Conservation (phyloP, 192 early-diverging fungal species). For the Cladochytrium replicatum region DNA sequence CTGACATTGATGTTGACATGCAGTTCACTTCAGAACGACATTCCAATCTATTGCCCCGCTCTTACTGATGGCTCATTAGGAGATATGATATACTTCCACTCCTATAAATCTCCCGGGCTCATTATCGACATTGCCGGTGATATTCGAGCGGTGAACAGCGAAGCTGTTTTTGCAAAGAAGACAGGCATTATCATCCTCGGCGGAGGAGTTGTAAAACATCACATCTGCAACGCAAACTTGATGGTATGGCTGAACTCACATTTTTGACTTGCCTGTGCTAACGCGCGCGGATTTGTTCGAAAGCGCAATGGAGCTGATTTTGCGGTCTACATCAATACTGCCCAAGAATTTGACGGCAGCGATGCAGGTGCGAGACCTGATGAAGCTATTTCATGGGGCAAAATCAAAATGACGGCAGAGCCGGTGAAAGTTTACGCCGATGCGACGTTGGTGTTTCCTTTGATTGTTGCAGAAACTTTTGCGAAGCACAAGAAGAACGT, state of each 20-base stretch:
- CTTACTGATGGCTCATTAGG: conserved; percentile 95
- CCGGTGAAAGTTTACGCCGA: conserved; percentile 92
- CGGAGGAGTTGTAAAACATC: conserved; percentile 95
- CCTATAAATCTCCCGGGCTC: conserved; percentile 88
- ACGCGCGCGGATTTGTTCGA: neutral
- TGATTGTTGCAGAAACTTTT: conserved; percentile 93
- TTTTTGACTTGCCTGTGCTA: neutral
- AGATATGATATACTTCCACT: conserved; percentile 99
- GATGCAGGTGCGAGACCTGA: conserved; percentile 96
- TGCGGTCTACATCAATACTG: conserved; percentile 94
- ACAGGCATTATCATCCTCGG: conserved; percentile 95
- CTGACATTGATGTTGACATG: neutral
- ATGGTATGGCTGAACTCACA: conserved; percentile 49
- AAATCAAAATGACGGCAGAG: conserved; percentile 72
- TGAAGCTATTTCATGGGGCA: conserved; percentile 98
- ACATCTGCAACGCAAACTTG: conserved; percentile 97
- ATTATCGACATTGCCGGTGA: conserved; percentile 88
- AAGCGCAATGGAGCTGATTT: conserved; percentile 95
- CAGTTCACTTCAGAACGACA: conserved; percentile 59
- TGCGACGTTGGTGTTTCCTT: conserved; percentile 83
- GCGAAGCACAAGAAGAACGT: conserved; percentile 50
- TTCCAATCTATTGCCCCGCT: conserved; percentile 96
- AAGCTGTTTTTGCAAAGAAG: conserved; percentile 92
- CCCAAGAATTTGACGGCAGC: conserved; percentile 96
- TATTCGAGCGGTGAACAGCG: conserved; percentile 82